Base-by-base conservation (phyloP, 805 yeast species). In the Blastobotrys attinorum region DNA sequence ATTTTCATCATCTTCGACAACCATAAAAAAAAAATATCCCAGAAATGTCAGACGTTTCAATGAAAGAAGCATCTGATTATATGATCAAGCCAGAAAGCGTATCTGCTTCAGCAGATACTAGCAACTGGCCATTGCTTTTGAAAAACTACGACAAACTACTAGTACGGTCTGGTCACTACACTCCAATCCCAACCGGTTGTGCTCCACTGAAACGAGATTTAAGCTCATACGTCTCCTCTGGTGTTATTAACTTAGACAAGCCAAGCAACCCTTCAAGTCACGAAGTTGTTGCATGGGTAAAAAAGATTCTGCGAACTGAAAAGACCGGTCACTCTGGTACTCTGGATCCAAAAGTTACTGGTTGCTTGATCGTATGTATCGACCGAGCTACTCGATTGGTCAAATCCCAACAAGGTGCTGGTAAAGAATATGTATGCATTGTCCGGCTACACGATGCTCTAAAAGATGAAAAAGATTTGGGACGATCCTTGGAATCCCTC, bases 311-410 rank as follows among this genome's bases (percentile, higher is more conserved):
- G 60, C 81, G 97, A 66, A 83, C 81, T 48, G 97, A 92, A 68
- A 92, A 92, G 68, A 92, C 98, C 47, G 98, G 98, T 71, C 98
- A 92, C 69, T 86, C 96, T 43, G 98, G 98, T 72, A 92, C 98
- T 53, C 76, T 92, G 66, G 98, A 92, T 73, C 98, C 98, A 53
- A 86, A 86, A 68, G 98, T 92, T 61, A 92, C 98, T 40, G 98
- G 98, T 54, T 92, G 98, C 75, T 75, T 92, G 65, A 92, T 92
- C 65, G 98, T 92, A 49, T 92, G 98, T 77, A 77, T 92, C 55
- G 98, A 92, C 69, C 81, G 96, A 65, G 98, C 98, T 47, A 92
- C 98, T 45, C 81, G 98, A 70, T 76, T 92, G 62, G 98, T 92
- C 55, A 92, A 92, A 69, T 86, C 96, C 44, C 98, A 92, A 72